A percentile compares a stretch with the other conserved stretches of the same genome.
Evolutionary conservation across 345 rosid genomes (phyloP).

Genomic region (Bretschneidera sinensis): DNA sequence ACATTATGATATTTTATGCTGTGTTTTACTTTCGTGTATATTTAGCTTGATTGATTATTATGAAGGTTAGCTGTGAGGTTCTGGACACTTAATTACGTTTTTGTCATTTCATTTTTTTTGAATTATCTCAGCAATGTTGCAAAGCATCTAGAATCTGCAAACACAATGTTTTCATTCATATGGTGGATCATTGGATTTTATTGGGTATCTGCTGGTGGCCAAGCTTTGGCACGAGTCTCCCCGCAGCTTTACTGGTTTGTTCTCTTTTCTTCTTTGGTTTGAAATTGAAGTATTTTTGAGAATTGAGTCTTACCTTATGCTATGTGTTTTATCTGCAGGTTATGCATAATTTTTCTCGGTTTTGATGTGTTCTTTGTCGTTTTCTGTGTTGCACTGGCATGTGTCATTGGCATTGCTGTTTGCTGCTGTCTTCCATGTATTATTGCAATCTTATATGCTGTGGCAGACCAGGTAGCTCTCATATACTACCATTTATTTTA

Average conservation of each 20-base stretch:
- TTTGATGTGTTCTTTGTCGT: constrained; percentile 97
- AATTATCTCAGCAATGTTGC: constrained; percentile 46
- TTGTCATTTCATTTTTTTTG: constrained; percentile 8
- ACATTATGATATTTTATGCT: too few species aligned
- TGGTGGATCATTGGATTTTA: constrained; percentile 99
- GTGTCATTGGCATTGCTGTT: constrained; percentile 93
- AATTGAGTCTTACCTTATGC: constrained; percentile 17
- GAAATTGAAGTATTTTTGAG: constrained; percentile 3
- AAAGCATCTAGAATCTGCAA: constrained; percentile 93
- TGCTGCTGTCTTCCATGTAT: constrained; percentile 99
- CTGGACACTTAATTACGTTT: too few species aligned
- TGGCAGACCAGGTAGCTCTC: constrained; percentile 82
- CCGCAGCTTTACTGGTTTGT: constrained; percentile 89
- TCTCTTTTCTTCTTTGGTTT: not conserved
- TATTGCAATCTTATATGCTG: constrained; percentile 90
- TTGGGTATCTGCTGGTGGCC: constrained; percentile 96
- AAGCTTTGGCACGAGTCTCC: constrained; percentile 56
- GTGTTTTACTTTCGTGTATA: too few species aligned
- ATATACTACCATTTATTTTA: not conserved
- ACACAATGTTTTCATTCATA: constrained; percentile 93
- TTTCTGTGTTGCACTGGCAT: constrained; percentile 91
- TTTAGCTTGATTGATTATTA: too few species aligned
- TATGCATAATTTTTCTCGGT: constrained; percentile 86
- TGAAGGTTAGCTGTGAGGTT: too few species aligned
- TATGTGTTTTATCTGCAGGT: constrained; percentile 49